phyloP scores from a whole-genome alignment of 176 grass and related monocot species.

The Carex kokanica region DNA sequence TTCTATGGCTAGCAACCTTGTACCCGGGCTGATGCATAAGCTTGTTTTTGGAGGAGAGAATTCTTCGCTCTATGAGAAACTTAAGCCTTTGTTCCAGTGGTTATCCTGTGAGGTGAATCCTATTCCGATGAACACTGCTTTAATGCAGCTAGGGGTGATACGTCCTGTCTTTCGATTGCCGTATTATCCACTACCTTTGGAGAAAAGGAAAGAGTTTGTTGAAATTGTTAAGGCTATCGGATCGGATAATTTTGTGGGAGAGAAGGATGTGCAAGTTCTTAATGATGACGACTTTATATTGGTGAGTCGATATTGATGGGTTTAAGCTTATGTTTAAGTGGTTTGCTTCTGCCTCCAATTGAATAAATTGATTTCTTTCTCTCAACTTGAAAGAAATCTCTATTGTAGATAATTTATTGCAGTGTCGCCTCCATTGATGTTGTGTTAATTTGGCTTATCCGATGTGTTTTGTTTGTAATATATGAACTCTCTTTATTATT shows the following conservation, averaged over 20 bases:
- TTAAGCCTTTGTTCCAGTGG: conserved; percentile 70
- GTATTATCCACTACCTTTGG: conserved; percentile 66
- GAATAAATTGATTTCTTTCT: not conserved
- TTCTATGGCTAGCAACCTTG: conserved; percentile 77
- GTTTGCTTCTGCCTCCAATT: not conserved
- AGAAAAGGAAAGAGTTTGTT: conserved; percentile 65
- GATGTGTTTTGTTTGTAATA: not conserved
- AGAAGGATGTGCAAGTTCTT: conserved; percentile 54
- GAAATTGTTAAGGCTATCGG: conserved; percentile 63
- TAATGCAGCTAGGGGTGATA: conserved; percentile 65
- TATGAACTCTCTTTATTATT: not conserved
- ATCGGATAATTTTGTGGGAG: conserved; percentile 60
- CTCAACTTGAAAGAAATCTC: not conserved
- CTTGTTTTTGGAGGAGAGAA: conserved; percentile 70
- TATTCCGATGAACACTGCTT: conserved; percentile 70
- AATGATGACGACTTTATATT: conserved; percentile 76
- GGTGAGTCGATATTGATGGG: conserved; percentile 30
- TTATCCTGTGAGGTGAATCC: conserved; percentile 73
- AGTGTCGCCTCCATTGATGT: not conserved
- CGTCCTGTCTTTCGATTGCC: conserved; percentile 68
- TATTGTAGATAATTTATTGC: not conserved
- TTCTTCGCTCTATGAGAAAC: conserved; percentile 39
- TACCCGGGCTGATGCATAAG: conserved; percentile 61
- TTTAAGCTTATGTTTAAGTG: not conserved
- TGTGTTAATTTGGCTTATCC: not conserved